Evolutionary conservation across 495 filamentous ascomycete genomes (phyloP).

Genomic region (Jackrogersella multiformis): DNA sequence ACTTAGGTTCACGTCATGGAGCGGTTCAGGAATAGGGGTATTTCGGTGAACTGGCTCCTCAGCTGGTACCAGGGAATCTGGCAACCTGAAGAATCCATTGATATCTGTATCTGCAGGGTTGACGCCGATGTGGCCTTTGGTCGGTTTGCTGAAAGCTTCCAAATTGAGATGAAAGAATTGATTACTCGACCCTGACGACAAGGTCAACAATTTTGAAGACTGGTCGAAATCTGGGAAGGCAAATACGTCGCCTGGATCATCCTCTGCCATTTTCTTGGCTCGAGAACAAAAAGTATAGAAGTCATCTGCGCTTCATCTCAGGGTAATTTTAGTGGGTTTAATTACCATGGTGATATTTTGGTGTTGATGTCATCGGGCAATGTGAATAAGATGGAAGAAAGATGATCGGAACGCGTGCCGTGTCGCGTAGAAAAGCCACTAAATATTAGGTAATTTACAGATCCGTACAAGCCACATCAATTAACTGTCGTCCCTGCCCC

Average conservation of each 20-base stretch:
- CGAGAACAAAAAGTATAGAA: neutral
- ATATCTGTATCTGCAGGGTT: conserved; percentile 24
- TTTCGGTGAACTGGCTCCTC: conserved; percentile 31
- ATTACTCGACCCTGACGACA: conserved; percentile 24
- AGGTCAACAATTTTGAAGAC: conserved; percentile 50
- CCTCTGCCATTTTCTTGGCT: conserved; percentile 53
- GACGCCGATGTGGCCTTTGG: conserved; percentile 13
- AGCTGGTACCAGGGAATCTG: conserved; percentile 45
- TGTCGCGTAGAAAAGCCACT: too few relatives aligned
- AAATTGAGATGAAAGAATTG: conserved; percentile 38
- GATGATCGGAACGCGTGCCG: neutral
- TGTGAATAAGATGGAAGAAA: neutral
- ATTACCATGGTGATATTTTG: neutral
- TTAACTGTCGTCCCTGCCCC: too few relatives aligned
- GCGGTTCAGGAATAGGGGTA: conserved; percentile 32
- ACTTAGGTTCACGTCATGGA: conserved; percentile 39
- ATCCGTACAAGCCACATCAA: too few relatives aligned
- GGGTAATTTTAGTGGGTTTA: neutral
- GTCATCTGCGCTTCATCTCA: conserved; percentile 26
- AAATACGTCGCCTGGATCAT: conserved; percentile 69
- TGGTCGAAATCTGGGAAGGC: conserved; percentile 74
- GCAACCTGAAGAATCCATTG: conserved; percentile 56
- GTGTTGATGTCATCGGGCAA: neutral
- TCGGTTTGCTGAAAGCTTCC: neutral
- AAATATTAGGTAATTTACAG: too few relatives aligned